A percentile compares a stretch with the other conserved stretches of the same genome.
These are phyloP conservation scores for Populus tremula DNA, from an alignment of 345 rosid genomes.

Conservation along the genomic window DNA sequence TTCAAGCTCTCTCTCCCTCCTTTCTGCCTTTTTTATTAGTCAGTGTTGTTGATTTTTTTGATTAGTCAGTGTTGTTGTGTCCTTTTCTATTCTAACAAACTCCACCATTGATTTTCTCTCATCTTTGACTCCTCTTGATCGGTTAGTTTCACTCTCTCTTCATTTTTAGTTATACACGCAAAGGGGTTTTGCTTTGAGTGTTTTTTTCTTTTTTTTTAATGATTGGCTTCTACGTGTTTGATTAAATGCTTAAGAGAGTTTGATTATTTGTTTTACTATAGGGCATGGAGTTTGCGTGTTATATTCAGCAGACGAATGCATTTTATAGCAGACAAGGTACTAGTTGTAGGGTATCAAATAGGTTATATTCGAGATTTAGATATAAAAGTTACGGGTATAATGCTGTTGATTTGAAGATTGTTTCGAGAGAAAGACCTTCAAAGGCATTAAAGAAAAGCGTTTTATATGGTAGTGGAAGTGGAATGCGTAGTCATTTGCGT, in stretches of 20 bases:
- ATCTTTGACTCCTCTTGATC: conserved; percentile 26
- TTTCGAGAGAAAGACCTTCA: conserved; percentile 20
- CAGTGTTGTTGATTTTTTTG: conserved; percentile 6
- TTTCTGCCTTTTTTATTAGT: neutral
- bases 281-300: conserved; percentile 57
- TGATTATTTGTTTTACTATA: neutral
- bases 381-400: conserved; percentile 31
- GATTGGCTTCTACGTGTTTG: conserved; percentile 37
- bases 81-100: conserved; percentile 26
- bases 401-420: conserved; percentile 29
- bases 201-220: neutral
- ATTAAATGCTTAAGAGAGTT: conserved; percentile 31
- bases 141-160: conserved; percentile 24
- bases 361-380: conserved; percentile 35
- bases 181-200: neutral
- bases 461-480: conserved; percentile 19
- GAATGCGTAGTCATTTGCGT: conserved; percentile 26
- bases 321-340: conserved; percentile 32
- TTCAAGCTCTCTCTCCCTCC: neutral
- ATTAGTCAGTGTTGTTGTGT: conserved; percentile 21
- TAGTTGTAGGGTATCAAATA: conserved; percentile 28
- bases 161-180: neutral
- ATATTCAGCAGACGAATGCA: conserved; percentile 45
- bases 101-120: conserved; percentile 25
- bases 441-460: conserved; percentile 32